A percentile compares a stretch with the other conserved stretches of the same genome.
Evolutionary conservation across 177 flowering plant genomes (phyloP).

Genomic region (Telopea speciosissima): DNA sequence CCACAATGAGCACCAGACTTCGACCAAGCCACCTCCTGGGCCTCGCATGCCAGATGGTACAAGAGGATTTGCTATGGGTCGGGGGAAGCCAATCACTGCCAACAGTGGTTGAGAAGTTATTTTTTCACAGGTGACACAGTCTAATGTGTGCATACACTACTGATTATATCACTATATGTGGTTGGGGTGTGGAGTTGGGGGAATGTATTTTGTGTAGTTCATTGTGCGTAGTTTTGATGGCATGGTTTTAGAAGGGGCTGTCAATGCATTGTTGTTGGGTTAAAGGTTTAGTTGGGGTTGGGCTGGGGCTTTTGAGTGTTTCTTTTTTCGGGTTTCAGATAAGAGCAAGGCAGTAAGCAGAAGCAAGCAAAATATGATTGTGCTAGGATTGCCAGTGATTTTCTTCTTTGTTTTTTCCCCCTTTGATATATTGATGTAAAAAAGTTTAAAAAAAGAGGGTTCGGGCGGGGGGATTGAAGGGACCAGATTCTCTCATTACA

Average conservation of each 20-base stretch:
- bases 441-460: background rate
- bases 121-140: background rate
- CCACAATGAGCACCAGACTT: constrained; percentile 28
- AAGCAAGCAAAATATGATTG: background rate
- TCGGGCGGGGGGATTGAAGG: too few species aligned
- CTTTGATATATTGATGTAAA: background rate
- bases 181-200: background rate
- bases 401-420: too few species aligned
- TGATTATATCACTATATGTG: too few species aligned
- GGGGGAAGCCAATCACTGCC: constrained; percentile 65
- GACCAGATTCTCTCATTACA: too few species aligned
- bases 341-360: background rate
- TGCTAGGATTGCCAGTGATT: background rate
- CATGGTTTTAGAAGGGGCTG: constrained; percentile 31
- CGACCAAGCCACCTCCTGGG: constrained; percentile 71
- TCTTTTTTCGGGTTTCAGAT: background rate
- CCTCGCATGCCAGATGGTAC: constrained; percentile 99
- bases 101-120: background rate
- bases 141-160: background rate
- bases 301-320: background rate
- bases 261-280: constrained; percentile 15
- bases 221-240: constrained; percentile 20
- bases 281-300: background rate
- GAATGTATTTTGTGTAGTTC: background rate
- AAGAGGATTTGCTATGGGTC: constrained; percentile 78